Evolutionary conservation across 225 moss, liverwort and hornwort genomes (phyloP).

Genomic region (Bryoerythrophyllum caledonicum): DNA sequence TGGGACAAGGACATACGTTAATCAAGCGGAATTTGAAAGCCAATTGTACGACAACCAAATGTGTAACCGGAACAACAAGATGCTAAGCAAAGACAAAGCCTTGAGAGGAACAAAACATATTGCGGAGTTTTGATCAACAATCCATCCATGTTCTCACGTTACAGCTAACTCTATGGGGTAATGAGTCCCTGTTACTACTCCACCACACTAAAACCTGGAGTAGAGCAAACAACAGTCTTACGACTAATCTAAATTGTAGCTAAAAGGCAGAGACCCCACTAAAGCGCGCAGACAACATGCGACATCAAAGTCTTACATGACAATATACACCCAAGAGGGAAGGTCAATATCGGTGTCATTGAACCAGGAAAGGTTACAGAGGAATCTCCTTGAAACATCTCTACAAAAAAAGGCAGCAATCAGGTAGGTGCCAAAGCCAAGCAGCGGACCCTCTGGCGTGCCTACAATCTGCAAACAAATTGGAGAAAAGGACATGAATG

Average conservation of each 20-base stretch:
- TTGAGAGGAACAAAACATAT: slow-evolving; percentile 14
- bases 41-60: neutral
- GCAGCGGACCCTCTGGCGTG: slow-evolving; percentile 26
- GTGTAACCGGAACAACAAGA: neutral
- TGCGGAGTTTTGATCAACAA: slow-evolving; percentile 14
- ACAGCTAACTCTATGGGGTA: slow-evolving; percentile 28
- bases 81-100: neutral
- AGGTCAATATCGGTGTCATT: slow-evolving; percentile 27
- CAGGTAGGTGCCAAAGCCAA: slow-evolving; percentile 27
- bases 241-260: slow-evolving; percentile 23
- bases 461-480: slow-evolving; percentile 42
- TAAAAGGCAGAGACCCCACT: slow-evolving; percentile 17
- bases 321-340: slow-evolving; percentile 23
- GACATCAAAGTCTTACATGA: slow-evolving; percentile 27
- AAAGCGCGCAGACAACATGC: slow-evolving; percentile 13
- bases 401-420: slow-evolving; percentile 42
- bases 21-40: neutral
- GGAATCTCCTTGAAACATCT: slow-evolving; percentile 24
- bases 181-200: slow-evolving; percentile 13
- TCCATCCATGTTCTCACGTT: slow-evolving; percentile 31
- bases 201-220: slow-evolving; percentile 19
- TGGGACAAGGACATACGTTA: neutral
- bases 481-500: neutral
- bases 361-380: slow-evolving; percentile 23
- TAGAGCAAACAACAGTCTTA: slow-evolving; percentile 18